Percentiles rank a stretch among this genome's conserved stretches.
Conservation (phyloP, 2,329 filamentous ascomycete species). For the Paecilomyces sp. region DNA sequence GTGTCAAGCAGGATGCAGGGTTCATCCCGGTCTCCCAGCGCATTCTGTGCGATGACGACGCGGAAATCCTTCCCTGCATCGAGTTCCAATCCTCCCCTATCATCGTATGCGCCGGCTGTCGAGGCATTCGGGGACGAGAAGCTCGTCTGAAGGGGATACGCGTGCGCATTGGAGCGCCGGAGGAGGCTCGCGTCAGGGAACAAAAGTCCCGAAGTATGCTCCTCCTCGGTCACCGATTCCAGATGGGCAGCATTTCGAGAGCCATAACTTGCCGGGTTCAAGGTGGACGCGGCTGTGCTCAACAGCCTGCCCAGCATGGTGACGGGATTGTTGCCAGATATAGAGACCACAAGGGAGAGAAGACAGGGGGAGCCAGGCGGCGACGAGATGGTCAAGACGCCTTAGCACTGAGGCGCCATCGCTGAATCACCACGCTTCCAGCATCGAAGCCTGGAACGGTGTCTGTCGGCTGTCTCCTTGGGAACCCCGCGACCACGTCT, state of each 20-base stretch:
- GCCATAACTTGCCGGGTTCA: conserved; percentile 34
- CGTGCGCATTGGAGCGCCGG: conserved; percentile 32
- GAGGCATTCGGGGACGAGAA: conserved; percentile 37
- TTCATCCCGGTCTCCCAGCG: conserved; percentile 39
- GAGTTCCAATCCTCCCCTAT: conserved; percentile 39
- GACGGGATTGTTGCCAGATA: conserved; percentile 9
- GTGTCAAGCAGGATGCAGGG: conserved; percentile 41
- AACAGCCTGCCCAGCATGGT: conserved; percentile 38
- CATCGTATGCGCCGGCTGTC: conserved; percentile 38
- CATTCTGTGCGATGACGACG: conserved; percentile 42
- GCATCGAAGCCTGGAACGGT: neutral
- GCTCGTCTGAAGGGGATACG: conserved; percentile 34
- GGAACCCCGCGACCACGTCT: neutral
- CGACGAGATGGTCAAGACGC: conserved; percentile 2
- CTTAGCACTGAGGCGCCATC: conserved; percentile 1
- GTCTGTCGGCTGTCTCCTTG: neutral
- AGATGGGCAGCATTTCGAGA: conserved; percentile 30
- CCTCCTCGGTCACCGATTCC: conserved; percentile 43
- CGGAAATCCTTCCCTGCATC: conserved; percentile 39
- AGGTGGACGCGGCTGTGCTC: conserved; percentile 36
- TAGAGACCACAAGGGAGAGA: conserved; percentile 8
- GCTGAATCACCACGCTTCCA: neutral
- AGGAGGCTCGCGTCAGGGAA: conserved; percentile 40
- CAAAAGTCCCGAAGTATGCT: conserved; percentile 41
- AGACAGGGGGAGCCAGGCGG: neutral